Base-by-base conservation (phyloP, 345 rosid species). In the Erodium maritimum region DNA sequence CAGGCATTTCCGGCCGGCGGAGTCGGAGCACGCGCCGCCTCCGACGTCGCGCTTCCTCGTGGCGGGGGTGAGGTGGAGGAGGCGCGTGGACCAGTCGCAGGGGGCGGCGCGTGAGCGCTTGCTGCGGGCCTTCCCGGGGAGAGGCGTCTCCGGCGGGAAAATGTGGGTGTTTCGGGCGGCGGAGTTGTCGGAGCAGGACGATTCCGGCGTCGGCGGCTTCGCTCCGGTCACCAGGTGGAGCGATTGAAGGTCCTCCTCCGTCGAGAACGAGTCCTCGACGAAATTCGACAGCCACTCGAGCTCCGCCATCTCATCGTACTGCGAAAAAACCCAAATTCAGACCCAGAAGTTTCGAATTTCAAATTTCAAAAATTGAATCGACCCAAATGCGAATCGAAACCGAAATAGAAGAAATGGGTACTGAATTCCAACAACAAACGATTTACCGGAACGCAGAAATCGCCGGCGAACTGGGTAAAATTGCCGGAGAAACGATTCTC, bases 201-300 rank as follows among this genome's bases (percentile, higher is more conserved):
- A 17, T 3, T 51, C 20, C 9, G 19, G 9, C 54, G 54, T n/a
- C 54, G 54, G 9, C 20, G 54, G 9, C 19, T n/a, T 51, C n/a
- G 48, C 48, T 42, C 48, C 48, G 48, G 14, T 58, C 21, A 79
- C 54, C 19, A 78, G 19, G 29, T 70, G 79, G 70, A 68, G 59
- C 24, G 61, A 74, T 60, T 65, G 67, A 46, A 78, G 62, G 48
- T 66, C 70, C 42, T 82, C 85, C 57, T 75, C 69, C 0, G 76
- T 67, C 17, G 87, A 71, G 79, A 82, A 86, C 0, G 94, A 86
- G 58, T 86, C 89, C 20, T 86, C 89, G 57, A 86, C 85, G 57
- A 86, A 86, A 76, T 83, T 80, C 14, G 94, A 86, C 0, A 86
- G 85, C 89, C 94, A 86, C 66, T 86, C 94, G 12, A 86, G 80